A percentile compares a stretch with the other conserved stretches of the same genome.
These are phyloP conservation scores for Phytophthora cryptogea DNA, from an alignment of 352 stramenopile genomes.

Conservation along the genomic window DNA sequence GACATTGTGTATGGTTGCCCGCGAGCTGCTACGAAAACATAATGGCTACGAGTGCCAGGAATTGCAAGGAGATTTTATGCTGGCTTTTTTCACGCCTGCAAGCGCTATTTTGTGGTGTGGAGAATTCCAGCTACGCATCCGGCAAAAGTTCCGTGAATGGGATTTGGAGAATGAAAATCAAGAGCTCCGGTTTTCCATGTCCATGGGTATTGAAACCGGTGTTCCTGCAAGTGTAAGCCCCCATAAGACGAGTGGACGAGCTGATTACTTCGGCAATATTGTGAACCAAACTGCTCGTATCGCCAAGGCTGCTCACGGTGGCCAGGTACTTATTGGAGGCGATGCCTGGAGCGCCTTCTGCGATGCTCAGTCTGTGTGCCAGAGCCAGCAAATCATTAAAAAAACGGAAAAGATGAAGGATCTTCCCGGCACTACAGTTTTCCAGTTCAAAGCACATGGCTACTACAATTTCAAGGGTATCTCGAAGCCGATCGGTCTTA, in stretches of 20 bases:
- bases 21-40: constrained; percentile 75
- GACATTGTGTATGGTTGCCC: constrained; percentile 77
- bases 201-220: constrained; percentile 86
- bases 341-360: constrained; percentile 80
- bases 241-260: constrained; percentile 87
- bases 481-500: constrained; percentile 72
- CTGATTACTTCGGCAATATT: constrained; percentile 91
- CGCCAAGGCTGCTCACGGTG: constrained; percentile 79
- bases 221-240: constrained; percentile 84
- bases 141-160: constrained; percentile 79
- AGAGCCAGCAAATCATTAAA: constrained; percentile 40
- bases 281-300: constrained; percentile 90
- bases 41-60: constrained; percentile 91
- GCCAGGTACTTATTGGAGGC: constrained; percentile 81
- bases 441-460: constrained; percentile 85
- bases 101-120: constrained; percentile 84
- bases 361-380: constrained; percentile 35
- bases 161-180: constrained; percentile 75
- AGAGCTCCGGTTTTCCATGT: constrained; percentile 87
- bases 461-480: constrained; percentile 90
- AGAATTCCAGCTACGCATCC: constrained; percentile 84
- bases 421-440: constrained; percentile 56
- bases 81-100: constrained; percentile 86
- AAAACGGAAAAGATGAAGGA: constrained; percentile 55
- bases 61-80: constrained; percentile 89